These are phyloP conservation scores for Podospora fimiseda DNA, from an alignment of 495 filamentous ascomycete genomes.

Conservation along the genomic window DNA sequence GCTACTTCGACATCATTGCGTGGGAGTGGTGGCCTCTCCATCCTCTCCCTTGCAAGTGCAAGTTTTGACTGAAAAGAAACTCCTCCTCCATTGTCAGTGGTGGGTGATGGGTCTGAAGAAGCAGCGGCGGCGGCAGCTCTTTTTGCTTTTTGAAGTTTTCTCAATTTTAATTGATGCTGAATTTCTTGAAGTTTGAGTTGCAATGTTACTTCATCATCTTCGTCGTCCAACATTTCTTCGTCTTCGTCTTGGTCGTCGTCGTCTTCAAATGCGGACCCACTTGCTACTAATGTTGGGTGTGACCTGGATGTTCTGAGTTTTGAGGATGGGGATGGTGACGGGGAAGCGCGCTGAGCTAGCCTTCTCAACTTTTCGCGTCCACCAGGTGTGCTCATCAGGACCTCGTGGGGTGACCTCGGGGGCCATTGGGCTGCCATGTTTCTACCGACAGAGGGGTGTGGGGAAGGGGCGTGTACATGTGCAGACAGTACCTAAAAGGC, in stretches of 20 bases:
- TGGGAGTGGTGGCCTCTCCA: conserved; percentile 33
- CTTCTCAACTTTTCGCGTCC: conserved; percentile 66
- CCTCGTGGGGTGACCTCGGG: conserved; percentile 79
- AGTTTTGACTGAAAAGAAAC: conserved; percentile 19
- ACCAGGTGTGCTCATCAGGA: conserved; percentile 70
- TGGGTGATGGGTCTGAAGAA: conserved; percentile 8
- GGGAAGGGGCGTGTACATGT: background rate
- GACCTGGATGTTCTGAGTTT: conserved; percentile 22
- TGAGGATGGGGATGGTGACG: conserved; percentile 54
- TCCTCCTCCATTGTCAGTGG: conserved; percentile 8
- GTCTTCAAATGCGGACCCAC: conserved; percentile 21
- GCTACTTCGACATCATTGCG: conserved; percentile 65
- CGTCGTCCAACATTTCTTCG: conserved; percentile 46
- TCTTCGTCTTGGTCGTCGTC: conserved; percentile 36
- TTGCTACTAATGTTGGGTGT: conserved; percentile 8
- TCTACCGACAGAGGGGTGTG: too few species aligned
- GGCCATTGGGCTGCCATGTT: conserved; percentile 62
- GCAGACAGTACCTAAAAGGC: too few species aligned
- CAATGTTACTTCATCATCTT: conserved; percentile 87
- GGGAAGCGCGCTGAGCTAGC: conserved; percentile 55
- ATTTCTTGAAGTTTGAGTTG: conserved; percentile 79
- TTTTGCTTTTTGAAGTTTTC: conserved; percentile 65
- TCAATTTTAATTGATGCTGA: conserved; percentile 80
- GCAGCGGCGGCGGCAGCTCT: conserved; percentile 31
- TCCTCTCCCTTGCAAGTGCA: conserved; percentile 21